A percentile compares a stretch with the other conserved stretches of the same genome.
phyloP scores from a whole-genome alignment of 108 stramenopile species.

The Stephanodiscus minutulus region DNA sequence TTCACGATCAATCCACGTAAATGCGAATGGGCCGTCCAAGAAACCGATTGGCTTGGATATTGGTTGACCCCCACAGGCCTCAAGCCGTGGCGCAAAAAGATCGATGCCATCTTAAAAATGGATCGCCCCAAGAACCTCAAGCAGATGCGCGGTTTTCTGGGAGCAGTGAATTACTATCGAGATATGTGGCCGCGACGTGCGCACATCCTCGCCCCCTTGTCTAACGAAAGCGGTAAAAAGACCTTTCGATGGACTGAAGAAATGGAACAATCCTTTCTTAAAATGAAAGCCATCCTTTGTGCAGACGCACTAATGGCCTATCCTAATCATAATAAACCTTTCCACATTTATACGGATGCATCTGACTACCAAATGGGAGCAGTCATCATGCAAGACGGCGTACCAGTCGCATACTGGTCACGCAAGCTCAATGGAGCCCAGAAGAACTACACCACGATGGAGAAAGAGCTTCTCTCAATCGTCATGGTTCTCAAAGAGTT shows the following conservation, averaged over 20 bases:
- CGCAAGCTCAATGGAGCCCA: too few relatives aligned
- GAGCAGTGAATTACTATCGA: constrained; percentile 43
- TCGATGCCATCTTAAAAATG: constrained; percentile 44
- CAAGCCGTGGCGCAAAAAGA: constrained; percentile 49
- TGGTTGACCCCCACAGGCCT: constrained; percentile 44
- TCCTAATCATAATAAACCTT: constrained; percentile 49
- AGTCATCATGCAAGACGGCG: constrained; percentile 42
- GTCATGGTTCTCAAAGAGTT: constrained; percentile 12
- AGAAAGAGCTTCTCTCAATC: constrained; percentile 45
- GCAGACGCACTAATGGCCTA: too few relatives aligned
- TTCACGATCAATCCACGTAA: constrained; percentile 49
- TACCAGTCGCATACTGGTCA: constrained; percentile 38
- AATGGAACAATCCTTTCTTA: constrained; percentile 31
- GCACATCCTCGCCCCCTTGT: constrained; percentile 49
- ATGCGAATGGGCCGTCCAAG: constrained; percentile 40
- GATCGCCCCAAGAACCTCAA: constrained; percentile 30
- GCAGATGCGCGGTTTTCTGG: constrained; percentile 50
- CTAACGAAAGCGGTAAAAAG: constrained; percentile 9
- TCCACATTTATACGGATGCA: constrained; percentile 52
- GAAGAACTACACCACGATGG: constrained; percentile 34
- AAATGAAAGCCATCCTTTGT: constrained; percentile 32
- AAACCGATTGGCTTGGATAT: constrained; percentile 48
- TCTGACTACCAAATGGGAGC: constrained; percentile 47
- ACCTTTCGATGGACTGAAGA: constrained; percentile 30
- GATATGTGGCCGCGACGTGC: constrained; percentile 54